Conservation (phyloP, 2,329 filamentous ascomycete species). For the Pestalotiopsis sp. region DNA sequence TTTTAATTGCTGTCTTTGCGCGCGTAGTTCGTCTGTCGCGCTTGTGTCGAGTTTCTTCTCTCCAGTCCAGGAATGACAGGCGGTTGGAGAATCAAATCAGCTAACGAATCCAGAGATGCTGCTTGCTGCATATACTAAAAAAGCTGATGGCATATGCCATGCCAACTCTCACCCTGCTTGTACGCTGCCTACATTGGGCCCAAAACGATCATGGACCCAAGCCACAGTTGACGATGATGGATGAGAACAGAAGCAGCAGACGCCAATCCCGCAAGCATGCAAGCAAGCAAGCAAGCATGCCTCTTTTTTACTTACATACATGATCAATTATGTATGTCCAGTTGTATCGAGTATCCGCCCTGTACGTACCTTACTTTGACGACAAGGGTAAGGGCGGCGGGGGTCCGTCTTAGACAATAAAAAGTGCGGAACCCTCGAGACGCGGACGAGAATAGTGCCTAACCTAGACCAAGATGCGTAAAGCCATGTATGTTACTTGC, state of each 20-base stretch:
- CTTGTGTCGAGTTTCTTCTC: background rate
- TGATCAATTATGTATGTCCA: background rate
- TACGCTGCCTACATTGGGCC: too few relatives aligned
- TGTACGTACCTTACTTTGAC: background rate
- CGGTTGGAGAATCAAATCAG: too few relatives aligned
- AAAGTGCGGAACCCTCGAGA: conserved; percentile 6
- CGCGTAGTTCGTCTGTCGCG: conserved; percentile 1
- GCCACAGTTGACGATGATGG: background rate
- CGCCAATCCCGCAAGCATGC: background rate
- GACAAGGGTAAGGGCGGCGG: background rate
- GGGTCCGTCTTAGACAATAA: background rate
- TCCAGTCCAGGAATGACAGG: too few relatives aligned
- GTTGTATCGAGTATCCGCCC: background rate
- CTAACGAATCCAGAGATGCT: too few relatives aligned
- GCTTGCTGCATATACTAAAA: too few relatives aligned
- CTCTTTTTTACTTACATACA: background rate
- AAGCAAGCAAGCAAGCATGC: background rate
- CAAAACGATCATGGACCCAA: background rate
- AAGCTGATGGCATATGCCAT: too few relatives aligned
- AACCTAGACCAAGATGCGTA: background rate
- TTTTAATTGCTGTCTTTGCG: background rate
- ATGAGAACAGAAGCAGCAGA: background rate
- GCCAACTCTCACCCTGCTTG: too few relatives aligned
- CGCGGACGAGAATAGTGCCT: background rate
- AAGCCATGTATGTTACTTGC: background rate